Evolutionary conservation across 2,329 filamentous ascomycete genomes (phyloP).

Genomic region (Cladobotryum mycophilum): DNA sequence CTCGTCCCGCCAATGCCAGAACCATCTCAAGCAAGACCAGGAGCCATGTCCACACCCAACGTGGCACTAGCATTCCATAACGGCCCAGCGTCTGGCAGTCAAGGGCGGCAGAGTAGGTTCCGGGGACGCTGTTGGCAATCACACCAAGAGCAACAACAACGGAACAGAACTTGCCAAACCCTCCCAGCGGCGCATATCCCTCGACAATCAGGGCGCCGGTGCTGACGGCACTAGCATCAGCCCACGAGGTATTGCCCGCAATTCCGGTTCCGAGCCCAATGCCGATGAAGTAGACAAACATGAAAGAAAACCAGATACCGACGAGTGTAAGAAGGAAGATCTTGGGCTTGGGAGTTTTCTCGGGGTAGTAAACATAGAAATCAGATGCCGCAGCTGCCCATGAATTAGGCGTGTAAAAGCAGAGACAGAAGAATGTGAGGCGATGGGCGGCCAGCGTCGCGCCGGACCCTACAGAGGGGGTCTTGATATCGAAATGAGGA

Average conservation of each 20-base stretch:
- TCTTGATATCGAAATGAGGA: conserved; percentile 56
- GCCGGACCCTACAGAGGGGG: conserved; percentile 51
- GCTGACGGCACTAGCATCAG: conserved; percentile 43
- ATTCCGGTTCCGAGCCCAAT: conserved; percentile 48
- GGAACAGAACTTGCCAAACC: conserved; percentile 52
- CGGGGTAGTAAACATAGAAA: conserved; percentile 74
- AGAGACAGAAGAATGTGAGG: conserved; percentile 65
- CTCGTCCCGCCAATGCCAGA: conserved; percentile 47
- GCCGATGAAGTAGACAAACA: conserved; percentile 61
- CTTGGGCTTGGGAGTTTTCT: conserved; percentile 49
- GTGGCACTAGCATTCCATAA: conserved; percentile 44
- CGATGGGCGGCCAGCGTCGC: conserved; percentile 55
- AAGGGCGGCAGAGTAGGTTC: conserved; percentile 51
- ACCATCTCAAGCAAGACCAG: conserved; percentile 50
- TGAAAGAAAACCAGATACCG: conserved; percentile 55
- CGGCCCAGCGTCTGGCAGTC: conserved; percentile 55
- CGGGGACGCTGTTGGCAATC: conserved; percentile 50
- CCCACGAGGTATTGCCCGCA: conserved; percentile 44
- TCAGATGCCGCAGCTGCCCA: conserved; percentile 73
- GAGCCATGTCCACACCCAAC: conserved; percentile 48
- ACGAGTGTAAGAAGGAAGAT: conserved; percentile 64
- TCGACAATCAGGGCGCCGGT: conserved; percentile 52
- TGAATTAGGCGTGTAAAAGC: conserved; percentile 42
- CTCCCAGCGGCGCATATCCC: conserved; percentile 46
- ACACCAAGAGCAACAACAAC: conserved; percentile 50